phyloP scores from a whole-genome alignment of 306 rosid species.

The Trichosanthes cucumerina region DNA sequence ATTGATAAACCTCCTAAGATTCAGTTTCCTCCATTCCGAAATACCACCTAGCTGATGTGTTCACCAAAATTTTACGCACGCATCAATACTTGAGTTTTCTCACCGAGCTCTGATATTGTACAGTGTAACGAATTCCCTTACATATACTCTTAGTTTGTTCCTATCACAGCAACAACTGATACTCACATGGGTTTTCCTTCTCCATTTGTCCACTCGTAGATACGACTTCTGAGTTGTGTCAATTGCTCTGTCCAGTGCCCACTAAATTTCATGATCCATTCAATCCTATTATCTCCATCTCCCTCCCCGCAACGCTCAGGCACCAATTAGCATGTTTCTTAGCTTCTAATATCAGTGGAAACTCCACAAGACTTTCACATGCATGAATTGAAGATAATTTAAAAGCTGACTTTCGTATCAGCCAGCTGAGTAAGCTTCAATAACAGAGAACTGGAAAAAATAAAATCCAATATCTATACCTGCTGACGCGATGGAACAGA shows the following conservation, averaged over 20 bases:
- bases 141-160: background rate
- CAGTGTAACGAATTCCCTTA: background rate
- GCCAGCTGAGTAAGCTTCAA: background rate
- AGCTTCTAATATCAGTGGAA: background rate
- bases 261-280: background rate
- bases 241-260: background rate
- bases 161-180: background rate
- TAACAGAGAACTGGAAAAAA: background rate
- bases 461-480: background rate
- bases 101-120: background rate
- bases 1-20: background rate
- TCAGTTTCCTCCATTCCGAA: background rate
- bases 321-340: background rate
- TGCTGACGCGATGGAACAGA: conserved; percentile 21
- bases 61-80: background rate
- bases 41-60: background rate
- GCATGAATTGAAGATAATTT: background rate
- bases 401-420: background rate
- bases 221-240: background rate
- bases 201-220: background rate
- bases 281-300: background rate
- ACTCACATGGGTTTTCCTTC: background rate
- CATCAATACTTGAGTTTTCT: background rate
- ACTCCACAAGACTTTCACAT: background rate
- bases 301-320: background rate